These are phyloP conservation scores for Maudiozyma pseudohumilis DNA, from an alignment of 805 yeast species.

Conservation along the genomic window DNA sequence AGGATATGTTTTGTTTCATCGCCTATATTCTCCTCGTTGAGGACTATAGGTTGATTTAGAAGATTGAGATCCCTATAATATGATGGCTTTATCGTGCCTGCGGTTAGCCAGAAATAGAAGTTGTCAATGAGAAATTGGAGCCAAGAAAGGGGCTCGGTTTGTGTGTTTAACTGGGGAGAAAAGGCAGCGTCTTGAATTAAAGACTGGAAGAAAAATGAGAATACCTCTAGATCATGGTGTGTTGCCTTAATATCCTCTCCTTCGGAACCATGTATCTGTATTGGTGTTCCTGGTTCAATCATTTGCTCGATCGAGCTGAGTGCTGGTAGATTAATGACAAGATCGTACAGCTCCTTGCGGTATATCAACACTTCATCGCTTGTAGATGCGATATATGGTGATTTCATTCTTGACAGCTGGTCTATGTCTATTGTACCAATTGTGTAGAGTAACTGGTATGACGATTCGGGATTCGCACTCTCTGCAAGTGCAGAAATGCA, in stretches of 20 bases:
- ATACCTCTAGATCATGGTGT: constrained; percentile 20
- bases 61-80: constrained; percentile 9
- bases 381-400: constrained; percentile 25
- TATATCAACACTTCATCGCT: constrained; percentile 23
- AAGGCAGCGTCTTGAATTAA: constrained; percentile 15
- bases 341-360: constrained; percentile 21
- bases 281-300: constrained; percentile 3
- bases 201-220: constrained; percentile 8
- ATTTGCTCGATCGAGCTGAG: constrained; percentile 3
- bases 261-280: constrained; percentile 7
- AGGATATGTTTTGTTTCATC: constrained; percentile 8
- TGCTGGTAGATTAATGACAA: constrained; percentile 14
- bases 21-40: not conserved
- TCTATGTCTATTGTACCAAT: constrained; percentile 12
- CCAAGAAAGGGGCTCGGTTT: constrained; percentile 25
- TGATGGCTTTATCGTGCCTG: constrained; percentile 21
- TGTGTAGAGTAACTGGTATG: constrained; percentile 4
- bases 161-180: constrained; percentile 4
- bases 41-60: not conserved
- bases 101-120: constrained; percentile 23
- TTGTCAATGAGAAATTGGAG: constrained; percentile 25
- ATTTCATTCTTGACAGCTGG: constrained; percentile 2
- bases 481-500: constrained; percentile 19
- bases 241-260: constrained; percentile 18
- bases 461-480: not conserved